Percentiles rank a stretch among this genome's conserved stretches.
Evolutionary conservation across 805 yeast genomes (phyloP).

Genomic region (Starmerella asiatica): DNA sequence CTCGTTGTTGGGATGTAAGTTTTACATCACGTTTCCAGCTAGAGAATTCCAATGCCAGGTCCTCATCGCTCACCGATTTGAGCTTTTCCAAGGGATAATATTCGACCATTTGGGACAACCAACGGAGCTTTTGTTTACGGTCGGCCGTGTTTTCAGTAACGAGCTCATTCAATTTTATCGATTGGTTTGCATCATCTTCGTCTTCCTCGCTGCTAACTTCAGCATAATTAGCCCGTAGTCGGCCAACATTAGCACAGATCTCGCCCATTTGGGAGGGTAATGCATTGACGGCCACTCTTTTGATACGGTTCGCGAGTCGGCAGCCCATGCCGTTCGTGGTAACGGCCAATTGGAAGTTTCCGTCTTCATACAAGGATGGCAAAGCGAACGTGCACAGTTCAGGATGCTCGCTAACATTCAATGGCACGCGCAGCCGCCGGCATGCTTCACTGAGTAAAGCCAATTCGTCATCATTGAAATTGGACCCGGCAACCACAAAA

Average conservation of each 20-base stretch:
- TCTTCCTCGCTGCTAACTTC: slow-evolving; percentile 26
- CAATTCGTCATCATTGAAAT: background rate
- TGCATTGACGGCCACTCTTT: slow-evolving; percentile 46
- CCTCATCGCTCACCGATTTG: slow-evolving; percentile 45
- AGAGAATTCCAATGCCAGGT: slow-evolving; percentile 32
- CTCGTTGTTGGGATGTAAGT: slow-evolving; percentile 26
- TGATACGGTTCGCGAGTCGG: slow-evolving; percentile 65
- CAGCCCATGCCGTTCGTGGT: slow-evolving; percentile 86
- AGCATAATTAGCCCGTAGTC: slow-evolving; percentile 42
- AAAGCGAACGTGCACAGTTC: slow-evolving; percentile 62
- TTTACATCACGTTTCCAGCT: slow-evolving; percentile 7
- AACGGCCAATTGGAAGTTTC: slow-evolving; percentile 68
- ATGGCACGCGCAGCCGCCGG: slow-evolving; percentile 54
- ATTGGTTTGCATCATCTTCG: slow-evolving; percentile 55
- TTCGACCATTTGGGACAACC: slow-evolving; percentile 83
- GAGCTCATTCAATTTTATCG: slow-evolving; percentile 44
- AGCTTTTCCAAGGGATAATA: slow-evolving; percentile 67
- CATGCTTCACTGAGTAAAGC: slow-evolving; percentile 39
- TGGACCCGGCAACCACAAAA: slow-evolving; percentile 35
- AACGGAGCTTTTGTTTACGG: slow-evolving; percentile 41
- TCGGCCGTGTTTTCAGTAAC: slow-evolving; percentile 34
- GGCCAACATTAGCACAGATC: slow-evolving; percentile 57
- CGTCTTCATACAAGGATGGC: slow-evolving; percentile 50
- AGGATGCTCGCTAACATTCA: slow-evolving; percentile 64
- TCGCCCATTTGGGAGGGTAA: slow-evolving; percentile 60